Conservation (phyloP, 2,329 filamentous ascomycete species). For the Botryotinia convoluta region DNA sequence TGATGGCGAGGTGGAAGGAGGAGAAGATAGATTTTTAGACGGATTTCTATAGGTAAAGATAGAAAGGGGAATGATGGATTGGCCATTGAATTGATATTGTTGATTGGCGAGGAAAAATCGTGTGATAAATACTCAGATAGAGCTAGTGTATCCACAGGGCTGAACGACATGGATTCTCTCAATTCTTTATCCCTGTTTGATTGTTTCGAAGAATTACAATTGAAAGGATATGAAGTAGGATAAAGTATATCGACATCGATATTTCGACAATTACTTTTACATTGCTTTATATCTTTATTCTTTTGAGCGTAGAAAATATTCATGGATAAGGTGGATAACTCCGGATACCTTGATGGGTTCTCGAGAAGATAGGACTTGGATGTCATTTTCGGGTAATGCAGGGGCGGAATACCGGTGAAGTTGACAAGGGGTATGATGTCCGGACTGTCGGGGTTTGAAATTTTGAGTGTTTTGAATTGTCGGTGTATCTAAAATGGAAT, state of each 20-base stretch:
- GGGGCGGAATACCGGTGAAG: slow-evolving; percentile 6
- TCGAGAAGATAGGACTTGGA: neutral
- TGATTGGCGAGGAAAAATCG: neutral
- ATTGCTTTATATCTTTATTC: slow-evolving; percentile 16
- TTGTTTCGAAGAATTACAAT: slow-evolving; percentile 8
- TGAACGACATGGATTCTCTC: slow-evolving; percentile 4
- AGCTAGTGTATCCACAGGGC: neutral
- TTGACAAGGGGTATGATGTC: neutral
- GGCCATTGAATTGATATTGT: neutral
- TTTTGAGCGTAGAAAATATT: slow-evolving; percentile 27
- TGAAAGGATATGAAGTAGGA: slow-evolving; percentile 6
- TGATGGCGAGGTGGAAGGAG: slow-evolving; percentile 33
- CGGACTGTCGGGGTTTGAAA: neutral
- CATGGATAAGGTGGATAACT: slow-evolving; percentile 15
- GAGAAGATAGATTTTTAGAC: slow-evolving; percentile 33
- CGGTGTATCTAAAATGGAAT: neutral
- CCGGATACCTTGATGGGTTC: slow-evolving; percentile 1
- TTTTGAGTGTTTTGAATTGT: neutral
- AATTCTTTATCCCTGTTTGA: neutral
- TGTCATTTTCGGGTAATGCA: slow-evolving; percentile 17
- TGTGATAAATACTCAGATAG: neutral
- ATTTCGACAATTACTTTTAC: slow-evolving; percentile 30
- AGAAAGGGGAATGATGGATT: slow-evolving; percentile 30
- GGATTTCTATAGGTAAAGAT: slow-evolving; percentile 33
- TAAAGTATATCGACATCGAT: slow-evolving; percentile 29